Evolutionary conservation across 208 protist genomes (phyloP).

Genomic region (Trypanosoma avium): DNA sequence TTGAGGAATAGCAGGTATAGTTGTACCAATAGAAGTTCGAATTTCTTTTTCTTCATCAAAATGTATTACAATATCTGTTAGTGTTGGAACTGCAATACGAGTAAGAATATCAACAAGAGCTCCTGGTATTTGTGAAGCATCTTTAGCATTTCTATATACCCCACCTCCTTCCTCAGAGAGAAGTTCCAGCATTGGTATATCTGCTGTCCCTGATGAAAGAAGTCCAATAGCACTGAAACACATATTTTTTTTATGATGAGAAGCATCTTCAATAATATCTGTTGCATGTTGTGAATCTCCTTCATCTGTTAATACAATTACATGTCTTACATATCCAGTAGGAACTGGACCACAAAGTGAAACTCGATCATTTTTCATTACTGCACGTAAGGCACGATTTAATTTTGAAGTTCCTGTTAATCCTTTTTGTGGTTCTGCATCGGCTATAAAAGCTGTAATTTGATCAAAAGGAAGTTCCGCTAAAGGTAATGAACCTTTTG

Average conservation of each 20-base stretch:
- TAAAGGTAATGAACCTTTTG: constrained; percentile 11
- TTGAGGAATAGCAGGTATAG: constrained; percentile 36
- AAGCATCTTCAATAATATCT: constrained; percentile 34
- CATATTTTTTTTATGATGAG: constrained; percentile 20
- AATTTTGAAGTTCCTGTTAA: constrained; percentile 32
- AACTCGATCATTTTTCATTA: constrained; percentile 18
- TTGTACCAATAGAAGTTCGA: constrained; percentile 3
- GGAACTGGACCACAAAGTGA: constrained; percentile 34
- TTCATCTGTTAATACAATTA: constrained; percentile 66
- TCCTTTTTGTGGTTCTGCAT: constrained; percentile 22
- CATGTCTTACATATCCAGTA: constrained; percentile 61
- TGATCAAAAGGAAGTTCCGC: constrained; percentile 21
- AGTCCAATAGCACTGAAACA: constrained; percentile 66
- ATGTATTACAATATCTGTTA: constrained; percentile 38
- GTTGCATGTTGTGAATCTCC: constrained; percentile 25
- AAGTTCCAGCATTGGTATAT: constrained; percentile 43
- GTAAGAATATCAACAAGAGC: constrained; percentile 39
- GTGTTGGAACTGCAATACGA: constrained; percentile 47
- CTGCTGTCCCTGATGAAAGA: constrained; percentile 8
- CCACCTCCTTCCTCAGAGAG: constrained; percentile 53
- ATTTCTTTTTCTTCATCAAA: constrained; percentile 38
- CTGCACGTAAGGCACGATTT: constrained; percentile 34
- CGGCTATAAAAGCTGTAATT: constrained; percentile 6
- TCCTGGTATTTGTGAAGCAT: constrained; percentile 15
- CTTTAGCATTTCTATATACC: constrained; percentile 26